Percentiles rank a stretch among this genome's conserved stretches.
phyloP scores from a whole-genome alignment of 176 grass and related monocot species.

The Musa troglodytarum region DNA sequence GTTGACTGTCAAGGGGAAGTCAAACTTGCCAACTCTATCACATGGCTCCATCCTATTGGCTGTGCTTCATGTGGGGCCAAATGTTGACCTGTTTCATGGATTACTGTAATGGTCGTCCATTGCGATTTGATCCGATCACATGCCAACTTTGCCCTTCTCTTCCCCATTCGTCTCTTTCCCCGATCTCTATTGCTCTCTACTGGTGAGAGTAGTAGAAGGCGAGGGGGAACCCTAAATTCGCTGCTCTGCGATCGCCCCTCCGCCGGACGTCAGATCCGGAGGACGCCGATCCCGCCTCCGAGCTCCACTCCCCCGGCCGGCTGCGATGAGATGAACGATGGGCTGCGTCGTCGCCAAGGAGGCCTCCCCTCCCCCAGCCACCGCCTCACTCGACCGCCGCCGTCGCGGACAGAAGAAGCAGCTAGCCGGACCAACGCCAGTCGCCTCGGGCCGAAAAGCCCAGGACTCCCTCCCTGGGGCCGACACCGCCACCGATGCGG shows the following conservation, averaged over 20 bases:
- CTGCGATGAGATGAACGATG: conserved; percentile 15
- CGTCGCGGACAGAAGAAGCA: conserved; percentile 1
- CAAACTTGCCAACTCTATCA: too few species aligned
- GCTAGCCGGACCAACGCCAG: background rate
- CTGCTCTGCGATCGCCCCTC: background rate
- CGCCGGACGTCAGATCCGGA: too few species aligned
- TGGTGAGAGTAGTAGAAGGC: background rate
- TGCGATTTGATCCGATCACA: too few species aligned
- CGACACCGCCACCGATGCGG: conserved; percentile 1
- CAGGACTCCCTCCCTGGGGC: conserved; percentile 6
- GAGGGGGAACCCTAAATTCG: background rate
- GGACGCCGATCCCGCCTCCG: background rate
- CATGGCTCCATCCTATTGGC: too few species aligned
- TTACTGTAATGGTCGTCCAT: too few species aligned
- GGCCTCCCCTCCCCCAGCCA: conserved; percentile 1
- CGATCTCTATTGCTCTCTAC: background rate
- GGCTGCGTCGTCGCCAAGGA: conserved; percentile 18
- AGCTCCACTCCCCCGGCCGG: background rate
- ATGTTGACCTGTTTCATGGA: too few species aligned
- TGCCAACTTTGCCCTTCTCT: background rate
- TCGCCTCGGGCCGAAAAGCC: background rate
- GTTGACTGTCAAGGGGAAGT: too few species aligned
- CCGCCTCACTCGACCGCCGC: background rate
- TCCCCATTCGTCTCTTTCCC: background rate
- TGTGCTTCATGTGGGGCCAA: too few species aligned